A percentile compares a stretch with the other conserved stretches of the same genome.
Conservation (phyloP, 2,329 filamentous ascomycete species). For the Zelopaecilomyces penicillatus region DNA sequence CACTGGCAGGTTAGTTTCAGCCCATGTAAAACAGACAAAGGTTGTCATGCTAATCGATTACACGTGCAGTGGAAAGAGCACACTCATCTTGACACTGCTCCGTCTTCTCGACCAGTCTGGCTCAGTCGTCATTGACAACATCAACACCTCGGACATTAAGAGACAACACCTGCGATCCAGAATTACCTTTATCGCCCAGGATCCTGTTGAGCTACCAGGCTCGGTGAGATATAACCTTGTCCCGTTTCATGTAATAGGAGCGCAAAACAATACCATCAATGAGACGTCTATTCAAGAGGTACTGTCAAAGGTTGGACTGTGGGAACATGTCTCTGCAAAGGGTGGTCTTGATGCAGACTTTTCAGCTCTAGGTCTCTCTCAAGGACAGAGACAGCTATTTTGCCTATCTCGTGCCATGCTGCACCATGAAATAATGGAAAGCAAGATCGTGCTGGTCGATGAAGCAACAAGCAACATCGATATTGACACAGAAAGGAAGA, state of each 20-base stretch:
- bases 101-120: constrained; percentile 29
- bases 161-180: not conserved
- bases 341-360: constrained; percentile 31
- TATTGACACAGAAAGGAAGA: constrained; percentile 17
- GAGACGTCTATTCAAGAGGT: constrained; percentile 11
- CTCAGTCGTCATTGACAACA: constrained; percentile 1
- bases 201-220: constrained; percentile 5
- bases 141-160: constrained; percentile 1
- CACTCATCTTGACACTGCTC: constrained; percentile 30
- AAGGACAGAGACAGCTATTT: constrained; percentile 57
- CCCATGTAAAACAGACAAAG: no score
- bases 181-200: constrained; percentile 6
- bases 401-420: constrained; percentile 53
- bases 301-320: constrained; percentile 27
- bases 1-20: constrained; percentile 18
- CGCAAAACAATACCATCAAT: constrained; percentile 20
- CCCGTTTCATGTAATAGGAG: constrained; percentile 23
- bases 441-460: constrained; percentile 18
- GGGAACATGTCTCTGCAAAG: constrained; percentile 20
- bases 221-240: constrained; percentile 30
- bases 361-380: constrained; percentile 39
- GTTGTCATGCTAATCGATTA: no score
- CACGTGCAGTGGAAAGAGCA: constrained; percentile 30
- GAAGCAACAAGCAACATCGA: constrained; percentile 26
- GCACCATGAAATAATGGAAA: constrained; percentile 13